Base-by-base conservation (phyloP, 345 rosid species). In the Populus deltoides region DNA sequence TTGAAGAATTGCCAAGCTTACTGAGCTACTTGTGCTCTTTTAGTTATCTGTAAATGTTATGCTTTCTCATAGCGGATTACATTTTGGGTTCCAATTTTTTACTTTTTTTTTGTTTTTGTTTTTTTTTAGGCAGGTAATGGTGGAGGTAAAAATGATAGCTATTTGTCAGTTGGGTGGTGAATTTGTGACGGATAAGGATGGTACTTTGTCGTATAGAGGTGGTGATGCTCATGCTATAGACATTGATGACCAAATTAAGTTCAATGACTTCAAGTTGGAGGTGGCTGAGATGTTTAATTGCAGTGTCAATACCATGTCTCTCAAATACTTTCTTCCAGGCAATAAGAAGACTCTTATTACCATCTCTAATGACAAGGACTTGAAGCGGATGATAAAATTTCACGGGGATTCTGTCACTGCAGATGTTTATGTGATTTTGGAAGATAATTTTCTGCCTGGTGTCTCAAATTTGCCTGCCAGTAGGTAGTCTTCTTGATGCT, bases 321-420 rank as follows among this genome's bases (percentile, higher is more conserved):
- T 94, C 49, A 93, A 92, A 70, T 94, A 94, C 86, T 93, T 93
- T 66, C 97, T 94, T 65, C 98, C 98, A 0, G 91, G 93, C 67
- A 92, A 94, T 86, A 90, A 77, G 79, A 93, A 88, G 82, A 93
- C 96, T 1, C 91, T 95, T 51, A 95, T 93, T 82, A 88, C 94
- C 51, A 72, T 91, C 83, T 90, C 95, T 67, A 90, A 82, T 47
- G 95, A 91, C 75, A 89, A 89, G 84, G 93, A 91, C 81, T 80
- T 91, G 27, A 83, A 81, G 75, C 80, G 92, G 75, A 86, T 91
- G 83, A 85, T 95, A 62, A 90, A 88, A 53, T 95, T 93, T 80
- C 95, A 89, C 47, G 91, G 85, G 65, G 75, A 87, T 81, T 88
- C 88, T 41, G 69, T 81, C 78, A 80, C 87, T 7, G 87, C 83